Evolutionary conservation across 768 basidiomycete species (phyloP).

Genomic region (Lanmaoa rubissima): DNA sequence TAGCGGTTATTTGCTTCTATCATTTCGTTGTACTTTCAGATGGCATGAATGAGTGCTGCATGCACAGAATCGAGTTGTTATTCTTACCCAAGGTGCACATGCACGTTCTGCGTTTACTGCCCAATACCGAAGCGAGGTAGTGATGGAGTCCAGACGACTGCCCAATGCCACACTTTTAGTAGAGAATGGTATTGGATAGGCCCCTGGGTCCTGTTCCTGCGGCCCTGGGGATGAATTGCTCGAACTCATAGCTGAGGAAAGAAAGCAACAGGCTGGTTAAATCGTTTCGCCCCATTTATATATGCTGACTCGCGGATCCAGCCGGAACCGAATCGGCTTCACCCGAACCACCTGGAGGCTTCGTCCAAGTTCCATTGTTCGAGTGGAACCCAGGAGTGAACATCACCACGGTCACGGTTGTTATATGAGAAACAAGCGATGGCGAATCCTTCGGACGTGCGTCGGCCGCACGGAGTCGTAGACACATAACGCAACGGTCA

Average conservation of each 20-base stretch:
- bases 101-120: neutral
- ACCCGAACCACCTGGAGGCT: neutral
- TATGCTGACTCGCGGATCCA: neutral
- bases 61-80: no score
- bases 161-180: neutral
- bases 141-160: slow-evolving; percentile 20
- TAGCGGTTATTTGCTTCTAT: slow-evolving; percentile 12
- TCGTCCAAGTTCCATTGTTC: neutral
- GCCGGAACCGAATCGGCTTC: neutral
- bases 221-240: neutral
- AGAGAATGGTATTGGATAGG: slow-evolving; percentile 19
- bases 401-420: no score
- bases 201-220: slow-evolving; percentile 12
- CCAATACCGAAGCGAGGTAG: slow-evolving; percentile 8
- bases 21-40: slow-evolving; percentile 5
- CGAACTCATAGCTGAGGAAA: neutral
- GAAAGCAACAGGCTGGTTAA: neutral
- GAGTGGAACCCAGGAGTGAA: no score
- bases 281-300: neutral
- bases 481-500: no score
- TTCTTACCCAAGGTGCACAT: slow-evolving; percentile 12
- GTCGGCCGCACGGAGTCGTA: no score
- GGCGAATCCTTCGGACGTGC: no score
- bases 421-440: no score
- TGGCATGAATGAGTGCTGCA: neutral